phyloP scores from a whole-genome alignment of 1,284 basidiomycete genomes.

The Puccinia polysora region DNA sequence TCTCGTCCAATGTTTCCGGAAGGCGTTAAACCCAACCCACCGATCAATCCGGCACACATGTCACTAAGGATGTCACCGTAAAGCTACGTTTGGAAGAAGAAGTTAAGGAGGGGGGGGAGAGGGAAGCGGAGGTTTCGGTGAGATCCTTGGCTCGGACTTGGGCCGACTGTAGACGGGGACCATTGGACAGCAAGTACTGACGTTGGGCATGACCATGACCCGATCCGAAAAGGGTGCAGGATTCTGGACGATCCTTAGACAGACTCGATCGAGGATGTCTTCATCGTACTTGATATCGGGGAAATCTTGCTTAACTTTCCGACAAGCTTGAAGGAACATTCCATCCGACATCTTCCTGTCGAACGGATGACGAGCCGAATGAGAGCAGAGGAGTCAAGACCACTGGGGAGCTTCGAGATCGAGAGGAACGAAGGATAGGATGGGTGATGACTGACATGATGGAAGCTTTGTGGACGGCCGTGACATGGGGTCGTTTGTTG shows the following conservation, averaged over 20 bases:
- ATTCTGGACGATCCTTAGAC: slow-evolving; percentile 89
- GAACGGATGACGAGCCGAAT: not conserved
- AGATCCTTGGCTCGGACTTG: too few relatives aligned
- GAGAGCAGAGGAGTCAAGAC: not conserved
- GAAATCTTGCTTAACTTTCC: slow-evolving; percentile 93
- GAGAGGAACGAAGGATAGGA: not conserved
- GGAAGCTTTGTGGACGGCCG: slow-evolving; percentile 98
- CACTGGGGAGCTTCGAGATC: not conserved
- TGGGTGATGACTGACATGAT: slow-evolving; percentile 70
- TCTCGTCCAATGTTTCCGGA: slow-evolving; percentile 98
- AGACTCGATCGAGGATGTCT: slow-evolving; percentile 93
- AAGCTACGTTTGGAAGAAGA: slow-evolving; percentile 35
- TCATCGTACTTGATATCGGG: slow-evolving; percentile 91
- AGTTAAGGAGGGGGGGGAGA: not conserved
- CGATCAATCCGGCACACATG: slow-evolving; percentile 98
- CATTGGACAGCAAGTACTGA: slow-evolving; percentile 53
- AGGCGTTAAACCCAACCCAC: slow-evolving; percentile 93
- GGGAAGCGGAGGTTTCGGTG: not conserved
- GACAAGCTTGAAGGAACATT: slow-evolving; percentile 97
- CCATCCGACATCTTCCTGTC: slow-evolving; percentile 94
- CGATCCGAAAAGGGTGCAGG: slow-evolving; percentile 89
- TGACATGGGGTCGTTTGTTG: slow-evolving; percentile 83
- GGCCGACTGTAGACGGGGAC: not conserved
- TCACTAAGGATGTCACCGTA: slow-evolving; percentile 88
- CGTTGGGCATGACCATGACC: slow-evolving; percentile 99